These are phyloP conservation scores for Flueggea neowawraea DNA, from an alignment of 441 rosid species.

Conservation along the genomic window DNA sequence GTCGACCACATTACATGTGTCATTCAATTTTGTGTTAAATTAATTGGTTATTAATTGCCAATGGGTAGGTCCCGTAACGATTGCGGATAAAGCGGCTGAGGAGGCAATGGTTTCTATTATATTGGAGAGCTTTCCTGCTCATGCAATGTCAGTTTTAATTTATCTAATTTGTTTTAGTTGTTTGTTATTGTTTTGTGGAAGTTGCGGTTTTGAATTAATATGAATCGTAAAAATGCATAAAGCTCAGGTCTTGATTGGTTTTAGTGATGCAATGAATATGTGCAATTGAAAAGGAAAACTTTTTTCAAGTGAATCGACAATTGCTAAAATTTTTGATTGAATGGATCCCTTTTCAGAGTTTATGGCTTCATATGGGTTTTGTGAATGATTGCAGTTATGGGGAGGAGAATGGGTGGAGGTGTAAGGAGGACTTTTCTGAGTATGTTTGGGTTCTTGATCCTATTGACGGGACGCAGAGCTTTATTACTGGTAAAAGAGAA, in stretches of 20 bases:
- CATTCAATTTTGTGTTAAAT: neutral
- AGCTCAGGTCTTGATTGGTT: too few relatives aligned
- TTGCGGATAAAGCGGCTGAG: slow-evolving; percentile 90
- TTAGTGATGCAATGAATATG: too few relatives aligned
- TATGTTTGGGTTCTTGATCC: slow-evolving; percentile 99
- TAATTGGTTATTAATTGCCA: too few relatives aligned
- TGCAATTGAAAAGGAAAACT: too few relatives aligned
- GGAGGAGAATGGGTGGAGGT: slow-evolving; percentile 97
- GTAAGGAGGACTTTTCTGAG: slow-evolving; percentile 70
- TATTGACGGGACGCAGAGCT: slow-evolving; percentile 96
- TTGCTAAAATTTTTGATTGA: too few relatives aligned
- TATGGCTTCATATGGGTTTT: neutral
- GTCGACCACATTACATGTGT: neutral
- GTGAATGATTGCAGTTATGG: slow-evolving; percentile 58
- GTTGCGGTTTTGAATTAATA: too few relatives aligned
- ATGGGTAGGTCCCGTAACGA: slow-evolving; percentile 79
- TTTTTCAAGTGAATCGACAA: too few relatives aligned
- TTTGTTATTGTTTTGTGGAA: too few relatives aligned
- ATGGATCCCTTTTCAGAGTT: too few relatives aligned
- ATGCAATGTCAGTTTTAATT: slow-evolving; percentile 66
- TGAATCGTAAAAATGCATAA: too few relatives aligned
- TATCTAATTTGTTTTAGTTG: too few relatives aligned
- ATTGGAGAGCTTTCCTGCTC: slow-evolving; percentile 73
- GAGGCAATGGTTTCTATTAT: slow-evolving; percentile 84
- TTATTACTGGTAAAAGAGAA: slow-evolving; percentile 64